These are phyloP conservation scores for Paramecium sonneborni DNA, from an alignment of 73 alveolate species.

Conservation along the genomic window DNA sequence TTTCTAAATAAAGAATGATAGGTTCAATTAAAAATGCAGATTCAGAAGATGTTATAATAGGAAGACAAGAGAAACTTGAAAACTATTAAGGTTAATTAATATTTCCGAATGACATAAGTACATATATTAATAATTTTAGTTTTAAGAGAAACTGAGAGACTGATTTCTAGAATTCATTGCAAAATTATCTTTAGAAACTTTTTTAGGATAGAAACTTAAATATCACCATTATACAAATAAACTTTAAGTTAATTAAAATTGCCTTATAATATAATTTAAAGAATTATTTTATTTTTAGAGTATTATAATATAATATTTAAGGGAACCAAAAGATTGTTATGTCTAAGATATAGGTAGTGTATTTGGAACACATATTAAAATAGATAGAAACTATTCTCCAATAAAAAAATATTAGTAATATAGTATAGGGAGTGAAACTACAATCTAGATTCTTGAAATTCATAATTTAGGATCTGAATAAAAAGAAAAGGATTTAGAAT, in stretches of 20 bases:
- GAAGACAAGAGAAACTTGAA: slow-evolving; percentile 17
- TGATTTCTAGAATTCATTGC: slow-evolving; percentile 63
- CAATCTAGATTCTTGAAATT: slow-evolving; percentile 15
- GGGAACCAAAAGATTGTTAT: slow-evolving; percentile 52
- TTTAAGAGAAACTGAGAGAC: slow-evolving; percentile 54
- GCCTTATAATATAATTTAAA: not conserved
- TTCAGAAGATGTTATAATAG: slow-evolving; percentile 52
- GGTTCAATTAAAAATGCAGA: slow-evolving; percentile 58
- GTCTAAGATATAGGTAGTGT: slow-evolving; percentile 62
- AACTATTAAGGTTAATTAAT: not conserved
- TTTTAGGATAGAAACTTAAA: not conserved
- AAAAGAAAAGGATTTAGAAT: not conserved
- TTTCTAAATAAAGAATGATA: slow-evolving; percentile 18
- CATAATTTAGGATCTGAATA: not conserved
- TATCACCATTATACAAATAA: not conserved
- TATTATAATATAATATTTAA: not conserved
- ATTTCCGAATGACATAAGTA: slow-evolving; percentile 60
- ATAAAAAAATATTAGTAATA: slow-evolving; percentile 31
- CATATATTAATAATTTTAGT: not conserved
- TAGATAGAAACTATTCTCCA: not conserved
- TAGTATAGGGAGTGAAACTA: slow-evolving; percentile 54
- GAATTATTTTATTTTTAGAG: not conserved
- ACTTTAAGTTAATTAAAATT: not conserved
- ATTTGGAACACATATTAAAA: slow-evolving; percentile 51
- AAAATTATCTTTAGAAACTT: slow-evolving; percentile 16